These are phyloP conservation scores for Ajuga reptans DNA, from an alignment of 305 asterid genomes.

Conservation along the genomic window DNA sequence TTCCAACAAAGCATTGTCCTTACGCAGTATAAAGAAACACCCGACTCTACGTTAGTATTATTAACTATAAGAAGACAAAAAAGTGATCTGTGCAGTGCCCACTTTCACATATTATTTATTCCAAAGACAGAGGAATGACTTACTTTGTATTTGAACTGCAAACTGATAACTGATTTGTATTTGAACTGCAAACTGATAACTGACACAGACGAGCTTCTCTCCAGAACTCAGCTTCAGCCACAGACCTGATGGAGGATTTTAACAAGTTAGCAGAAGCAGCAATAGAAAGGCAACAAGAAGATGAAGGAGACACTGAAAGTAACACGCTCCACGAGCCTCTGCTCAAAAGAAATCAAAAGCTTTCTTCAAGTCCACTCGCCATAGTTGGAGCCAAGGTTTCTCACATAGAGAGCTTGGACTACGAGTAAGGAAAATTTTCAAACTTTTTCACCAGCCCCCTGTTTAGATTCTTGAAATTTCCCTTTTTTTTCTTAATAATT, in stretches of 20 bases:
- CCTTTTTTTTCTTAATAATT: neutral
- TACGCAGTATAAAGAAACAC: neutral
- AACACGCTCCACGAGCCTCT: constrained; percentile 53
- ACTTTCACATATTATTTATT: constrained; percentile 19
- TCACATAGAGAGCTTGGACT: constrained; percentile 81
- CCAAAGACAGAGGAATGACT: constrained; percentile 24
- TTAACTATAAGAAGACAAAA: constrained; percentile 17
- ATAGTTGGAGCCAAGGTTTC: constrained; percentile 81
- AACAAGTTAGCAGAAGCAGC: constrained; percentile 24
- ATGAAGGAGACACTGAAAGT: constrained; percentile 56
- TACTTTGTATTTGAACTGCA: constrained; percentile 11
- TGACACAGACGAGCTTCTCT: constrained; percentile 17
- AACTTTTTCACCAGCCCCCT: neutral
- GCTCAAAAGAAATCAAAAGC: constrained; percentile 54
- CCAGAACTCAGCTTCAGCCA: constrained; percentile 13
- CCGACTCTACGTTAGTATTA: constrained; percentile 18
- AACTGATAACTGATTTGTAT: constrained; percentile 19
- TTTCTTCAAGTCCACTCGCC: constrained; percentile 63
- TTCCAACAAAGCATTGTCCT: constrained; percentile 25
- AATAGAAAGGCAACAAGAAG: constrained; percentile 28
- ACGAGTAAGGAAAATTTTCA: constrained; percentile 52
- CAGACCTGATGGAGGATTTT: constrained; percentile 27
- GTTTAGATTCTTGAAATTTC: neutral
- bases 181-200: constrained; percentile 16
- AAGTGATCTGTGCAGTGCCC: constrained; percentile 14